Evolutionary conservation across 1,284 basidiomycete species (phyloP).

Genomic region (Ustilago shanxiensis): DNA sequence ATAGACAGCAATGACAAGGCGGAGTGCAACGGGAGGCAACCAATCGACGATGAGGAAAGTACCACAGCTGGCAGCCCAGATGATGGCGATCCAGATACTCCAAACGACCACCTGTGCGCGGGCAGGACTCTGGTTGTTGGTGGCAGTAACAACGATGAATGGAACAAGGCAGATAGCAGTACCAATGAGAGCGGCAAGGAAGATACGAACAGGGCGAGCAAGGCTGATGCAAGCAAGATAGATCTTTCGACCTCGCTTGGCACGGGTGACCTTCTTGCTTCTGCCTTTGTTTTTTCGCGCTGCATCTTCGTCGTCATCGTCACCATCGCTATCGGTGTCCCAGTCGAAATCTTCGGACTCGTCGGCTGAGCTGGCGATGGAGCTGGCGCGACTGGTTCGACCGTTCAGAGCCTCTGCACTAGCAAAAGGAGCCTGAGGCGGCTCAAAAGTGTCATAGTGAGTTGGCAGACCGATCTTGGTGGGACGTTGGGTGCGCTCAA

Average conservation of each 20-base stretch:
- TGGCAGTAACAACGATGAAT: conserved; percentile 62
- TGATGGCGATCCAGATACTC: conserved; percentile 68
- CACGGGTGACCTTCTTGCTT: conserved; percentile 41
- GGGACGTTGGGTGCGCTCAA: conserved; percentile 36
- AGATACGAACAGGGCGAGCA: conserved; percentile 64
- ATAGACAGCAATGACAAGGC: conserved; percentile 60
- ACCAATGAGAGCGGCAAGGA: conserved; percentile 58
- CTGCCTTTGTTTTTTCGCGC: conserved; percentile 28
- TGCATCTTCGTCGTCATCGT: conserved; percentile 36
- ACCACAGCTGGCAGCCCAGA: conserved; percentile 61
- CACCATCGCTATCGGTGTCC: conserved; percentile 56
- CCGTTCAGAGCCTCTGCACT: conserved; percentile 22
- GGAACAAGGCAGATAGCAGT: conserved; percentile 60
- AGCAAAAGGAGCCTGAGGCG: conserved; percentile 48
- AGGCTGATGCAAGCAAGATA: conserved; percentile 61
- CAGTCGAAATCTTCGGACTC: conserved; percentile 68
- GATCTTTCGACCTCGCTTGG: conserved; percentile 56
- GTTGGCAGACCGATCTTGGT: conserved; percentile 34
- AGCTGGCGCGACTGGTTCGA: conserved; percentile 36
- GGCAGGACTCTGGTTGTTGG: conserved; percentile 39
- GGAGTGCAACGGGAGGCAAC: conserved; percentile 53
- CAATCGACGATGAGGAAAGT: conserved; percentile 64
- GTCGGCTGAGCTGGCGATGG: conserved; percentile 55
- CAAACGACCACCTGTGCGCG: conserved; percentile 58
- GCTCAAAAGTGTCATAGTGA: conserved; percentile 30